These are phyloP conservation scores for Moesziomyces antarcticus DNA, from an alignment of 1,284 basidiomycete species.

Conservation along the genomic window DNA sequence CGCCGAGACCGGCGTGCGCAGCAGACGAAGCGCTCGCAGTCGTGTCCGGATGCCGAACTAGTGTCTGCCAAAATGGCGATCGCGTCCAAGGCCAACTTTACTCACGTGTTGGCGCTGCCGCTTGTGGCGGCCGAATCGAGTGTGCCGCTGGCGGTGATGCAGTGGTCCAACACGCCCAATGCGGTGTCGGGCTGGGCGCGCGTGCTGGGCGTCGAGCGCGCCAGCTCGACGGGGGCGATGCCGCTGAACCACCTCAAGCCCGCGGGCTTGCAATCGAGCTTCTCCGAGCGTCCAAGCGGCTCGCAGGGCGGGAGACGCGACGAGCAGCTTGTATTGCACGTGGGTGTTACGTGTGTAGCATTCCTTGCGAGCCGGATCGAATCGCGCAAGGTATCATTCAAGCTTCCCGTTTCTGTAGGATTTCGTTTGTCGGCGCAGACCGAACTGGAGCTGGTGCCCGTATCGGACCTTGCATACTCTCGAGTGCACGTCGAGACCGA, in stretches of 20 bases:
- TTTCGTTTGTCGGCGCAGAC: conserved; percentile 27
- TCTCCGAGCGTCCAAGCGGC: not conserved
- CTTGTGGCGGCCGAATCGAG: conserved; percentile 23
- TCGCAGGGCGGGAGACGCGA: not conserved
- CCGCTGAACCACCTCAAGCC: conserved; percentile 18
- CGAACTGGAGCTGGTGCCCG: conserved; percentile 35
- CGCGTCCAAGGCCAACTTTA: conserved; percentile 36
- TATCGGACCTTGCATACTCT: conserved; percentile 5
- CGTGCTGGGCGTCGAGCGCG: conserved; percentile 46
- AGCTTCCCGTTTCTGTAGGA: conserved; percentile 13
- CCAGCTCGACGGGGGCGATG: conserved; percentile 15
- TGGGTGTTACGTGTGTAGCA: conserved; percentile 37
- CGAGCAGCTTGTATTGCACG: conserved; percentile 26
- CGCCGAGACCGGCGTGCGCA: not conserved
- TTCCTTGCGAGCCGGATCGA: conserved; percentile 46
- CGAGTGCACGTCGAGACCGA: not conserved
- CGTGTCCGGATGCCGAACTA: conserved; percentile 18
- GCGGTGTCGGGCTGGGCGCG: conserved; percentile 48
- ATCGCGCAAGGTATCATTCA: conserved; percentile 29
- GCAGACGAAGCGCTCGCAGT: conserved; percentile 8
- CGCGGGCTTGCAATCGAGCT: not conserved
- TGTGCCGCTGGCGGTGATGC: conserved; percentile 37
- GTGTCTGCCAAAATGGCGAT: conserved; percentile 40
- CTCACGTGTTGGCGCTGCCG: conserved; percentile 43
- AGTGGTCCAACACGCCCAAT: conserved; percentile 51